phyloP scores from a whole-genome alignment of 192 early-diverging fungal species.

The Backusella liffmaniae region DNA sequence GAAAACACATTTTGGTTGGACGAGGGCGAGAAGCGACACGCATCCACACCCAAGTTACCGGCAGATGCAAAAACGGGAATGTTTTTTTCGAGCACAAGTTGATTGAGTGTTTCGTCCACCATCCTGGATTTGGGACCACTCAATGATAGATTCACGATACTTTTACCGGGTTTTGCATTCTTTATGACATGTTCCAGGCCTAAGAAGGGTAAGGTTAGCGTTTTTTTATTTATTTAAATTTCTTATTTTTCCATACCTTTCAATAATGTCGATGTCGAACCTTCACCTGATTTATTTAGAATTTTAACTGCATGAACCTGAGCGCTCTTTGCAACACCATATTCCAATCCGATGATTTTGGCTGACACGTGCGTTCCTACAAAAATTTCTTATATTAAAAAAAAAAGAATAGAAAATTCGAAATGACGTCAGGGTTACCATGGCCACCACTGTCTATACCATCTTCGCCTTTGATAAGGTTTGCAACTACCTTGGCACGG shows the following conservation, averaged over 20 bases:
- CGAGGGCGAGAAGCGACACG: slow-evolving; percentile 58
- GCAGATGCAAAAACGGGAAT: slow-evolving; percentile 58
- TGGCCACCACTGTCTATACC: slow-evolving; percentile 43
- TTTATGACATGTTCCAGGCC: slow-evolving; percentile 22
- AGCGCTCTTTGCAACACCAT: slow-evolving; percentile 68
- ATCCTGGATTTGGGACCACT: slow-evolving; percentile 50
- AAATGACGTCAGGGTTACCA: slow-evolving; percentile 27
- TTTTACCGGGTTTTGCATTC: slow-evolving; percentile 26
- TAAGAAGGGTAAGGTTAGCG: not conserved
- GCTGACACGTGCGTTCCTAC: slow-evolving; percentile 30
- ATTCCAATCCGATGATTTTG: slow-evolving; percentile 40
- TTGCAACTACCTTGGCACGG: slow-evolving; percentile 40
- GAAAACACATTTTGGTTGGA: slow-evolving; percentile 39
- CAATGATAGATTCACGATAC: slow-evolving; percentile 61
- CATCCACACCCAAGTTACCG: slow-evolving; percentile 57
- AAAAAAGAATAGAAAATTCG: not conserved
- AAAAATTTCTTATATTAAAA: not conserved
- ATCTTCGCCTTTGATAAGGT: slow-evolving; percentile 35
- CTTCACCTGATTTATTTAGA: slow-evolving; percentile 51
- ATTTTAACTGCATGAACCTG: slow-evolving; percentile 60
- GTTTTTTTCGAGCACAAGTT: slow-evolving; percentile 28
- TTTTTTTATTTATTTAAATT: not conserved
- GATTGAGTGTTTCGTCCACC: slow-evolving; percentile 42
- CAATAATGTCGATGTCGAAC: slow-evolving; percentile 49
- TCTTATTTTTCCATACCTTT: not conserved